Evolutionary conservation across 2,329 filamentous ascomycete genomes (phyloP).

Genomic region (Aureobasidium sp.): DNA sequence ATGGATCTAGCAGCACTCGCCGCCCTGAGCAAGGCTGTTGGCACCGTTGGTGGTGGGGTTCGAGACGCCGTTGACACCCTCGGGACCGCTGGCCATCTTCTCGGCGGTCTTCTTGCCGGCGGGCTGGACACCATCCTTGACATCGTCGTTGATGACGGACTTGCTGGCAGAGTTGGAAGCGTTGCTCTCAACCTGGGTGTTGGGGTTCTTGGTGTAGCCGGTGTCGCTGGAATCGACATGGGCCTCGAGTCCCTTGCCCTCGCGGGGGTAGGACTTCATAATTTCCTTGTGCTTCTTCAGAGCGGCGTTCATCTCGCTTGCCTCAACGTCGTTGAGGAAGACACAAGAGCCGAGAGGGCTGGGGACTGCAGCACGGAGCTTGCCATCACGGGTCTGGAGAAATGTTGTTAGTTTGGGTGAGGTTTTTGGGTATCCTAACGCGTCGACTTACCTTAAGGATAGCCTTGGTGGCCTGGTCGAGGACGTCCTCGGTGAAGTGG

Average conservation of each 20-base stretch:
- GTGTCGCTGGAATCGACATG: slow-evolving; percentile 63
- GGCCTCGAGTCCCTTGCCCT: slow-evolving; percentile 58
- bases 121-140: slow-evolving; percentile 17
- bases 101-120: slow-evolving; percentile 20
- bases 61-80: slow-evolving; percentile 20
- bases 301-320: slow-evolving; percentile 53
- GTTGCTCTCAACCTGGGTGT: slow-evolving; percentile 28
- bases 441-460: slow-evolving; percentile 45
- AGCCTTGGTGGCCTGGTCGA: slow-evolving; percentile 57
- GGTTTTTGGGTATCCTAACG: not conserved
- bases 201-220: slow-evolving; percentile 47
- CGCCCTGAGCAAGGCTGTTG: not conserved
- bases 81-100: slow-evolving; percentile 24
- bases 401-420: not conserved
- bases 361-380: slow-evolving; percentile 59
- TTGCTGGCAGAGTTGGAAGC: slow-evolving; percentile 21
- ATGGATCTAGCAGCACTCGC: slow-evolving; percentile 9
- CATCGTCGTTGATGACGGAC: slow-evolving; percentile 29
- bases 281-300: slow-evolving; percentile 55
- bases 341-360: slow-evolving; percentile 56
- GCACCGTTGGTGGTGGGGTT: slow-evolving; percentile 15
- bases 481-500: slow-evolving; percentile 55
- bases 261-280: slow-evolving; percentile 53
- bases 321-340: slow-evolving; percentile 59
- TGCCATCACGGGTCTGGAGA: slow-evolving; percentile 52